Evolutionary conservation across 805 yeast genomes (phyloP), one percentile per base, ranked within the genome.

Genomic region (Sungouiella blattae): DNA sequence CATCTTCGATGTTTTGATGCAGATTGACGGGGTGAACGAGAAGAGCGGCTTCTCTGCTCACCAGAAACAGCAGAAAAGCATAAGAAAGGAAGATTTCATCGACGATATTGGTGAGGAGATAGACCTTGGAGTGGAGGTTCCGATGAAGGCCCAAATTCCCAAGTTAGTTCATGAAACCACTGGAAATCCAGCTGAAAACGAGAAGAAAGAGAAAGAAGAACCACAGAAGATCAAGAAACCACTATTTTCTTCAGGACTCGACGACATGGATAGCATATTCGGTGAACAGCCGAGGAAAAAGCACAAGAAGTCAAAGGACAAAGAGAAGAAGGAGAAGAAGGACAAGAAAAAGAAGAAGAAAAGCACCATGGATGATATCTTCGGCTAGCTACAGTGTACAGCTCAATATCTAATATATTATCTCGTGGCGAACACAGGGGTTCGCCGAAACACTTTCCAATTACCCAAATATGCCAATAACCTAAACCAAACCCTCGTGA

Each of bases 321-420:
- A 28, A n/a, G 11, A 18, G 17, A 11, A 16, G 11, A 18, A 12
- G 24, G n/a, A 17, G 16, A n/a, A 22, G 11, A 31, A 30, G 14
- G 30, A 20, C 30, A 41, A 44, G 36, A 36, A 37, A 38, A 36
- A 38, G 29, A 34, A 37, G 11, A 32, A 68, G 52, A 70, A 70
- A 39, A 71, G 68, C 53, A 76, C 79, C 8, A 86, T 86, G 36
- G 93, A 84, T 57, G 85, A 78, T 48, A 85, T 86, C 11, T 85
- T 85, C 59, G 87, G 87, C 1, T 77, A 36, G 22, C 22, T n/a
- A n/a, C n/a, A n/a, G n/a, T n/a, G n/a, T n/a, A n/a, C n/a, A n/a
- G n/a, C n/a, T n/a, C n/a, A n/a, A n/a, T n/a, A n/a, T n/a, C n/a
- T n/a, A n/a, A n/a, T n/a, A n/a, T n/a, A n/a, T n/a, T n/a, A n/a